A percentile compares a stretch with the other conserved stretches of the same genome.
These are phyloP conservation scores for Calocybe cyanea DNA, from an alignment of 768 basidiomycete genomes.

Conservation along the genomic window DNA sequence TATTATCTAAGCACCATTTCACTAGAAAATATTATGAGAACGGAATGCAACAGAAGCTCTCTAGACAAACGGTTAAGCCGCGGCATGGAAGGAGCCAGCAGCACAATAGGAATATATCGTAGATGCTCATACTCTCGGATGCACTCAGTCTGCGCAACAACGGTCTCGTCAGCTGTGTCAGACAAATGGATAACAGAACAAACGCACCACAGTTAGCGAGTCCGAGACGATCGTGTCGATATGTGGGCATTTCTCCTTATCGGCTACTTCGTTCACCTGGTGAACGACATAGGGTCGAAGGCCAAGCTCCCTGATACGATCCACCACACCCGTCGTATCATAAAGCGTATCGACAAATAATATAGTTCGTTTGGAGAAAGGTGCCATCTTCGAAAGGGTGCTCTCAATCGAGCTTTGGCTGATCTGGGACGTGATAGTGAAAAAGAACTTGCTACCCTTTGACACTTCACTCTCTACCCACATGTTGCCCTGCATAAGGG, in stretches of 20 bases:
- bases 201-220: conserved; percentile 73
- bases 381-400: conserved; percentile 74
- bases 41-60: conserved; percentile 1
- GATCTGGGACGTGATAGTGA: conserved; percentile 88
- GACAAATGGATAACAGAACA: not conserved
- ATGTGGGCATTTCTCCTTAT: conserved; percentile 78
- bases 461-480: conserved; percentile 97
- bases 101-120: conserved; percentile 93
- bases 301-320: conserved; percentile 74
- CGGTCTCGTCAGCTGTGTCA: conserved; percentile 2
- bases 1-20: conserved; percentile 96
- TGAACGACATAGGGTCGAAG: conserved; percentile 75
- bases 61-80: conserved; percentile 62
- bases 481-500: conserved; percentile 97
- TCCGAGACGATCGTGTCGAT: conserved; percentile 97
- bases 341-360: conserved; percentile 86
- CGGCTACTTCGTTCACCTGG: conserved; percentile 74
- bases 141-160: conserved; percentile 77
- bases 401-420: conserved; percentile 70
- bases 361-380: conserved; percentile 85
- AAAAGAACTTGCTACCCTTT: conserved; percentile 94
- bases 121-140: conserved; percentile 92
- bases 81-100: conserved; percentile 77
- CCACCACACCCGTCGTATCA: conserved; percentile 72
- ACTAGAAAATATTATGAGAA: conserved; percentile 38